phyloP scores from a whole-genome alignment of 768 basidiomycete genomes.

The Russula lepida region DNA sequence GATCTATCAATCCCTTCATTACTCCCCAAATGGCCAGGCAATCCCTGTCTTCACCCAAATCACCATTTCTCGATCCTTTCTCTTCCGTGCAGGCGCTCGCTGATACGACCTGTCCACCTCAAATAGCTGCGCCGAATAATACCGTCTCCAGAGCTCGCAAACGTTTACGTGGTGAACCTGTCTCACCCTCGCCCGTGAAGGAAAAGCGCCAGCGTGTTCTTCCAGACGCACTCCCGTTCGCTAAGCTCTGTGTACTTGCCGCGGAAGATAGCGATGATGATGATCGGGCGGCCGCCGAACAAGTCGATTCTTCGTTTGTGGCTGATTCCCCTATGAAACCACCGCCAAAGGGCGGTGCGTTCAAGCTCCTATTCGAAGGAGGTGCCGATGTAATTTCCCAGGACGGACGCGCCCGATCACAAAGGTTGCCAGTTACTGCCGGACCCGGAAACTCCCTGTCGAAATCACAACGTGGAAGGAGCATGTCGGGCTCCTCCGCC shows the following conservation, averaged over 20 bases:
- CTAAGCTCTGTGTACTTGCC: conserved; percentile 26
- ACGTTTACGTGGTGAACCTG: conserved; percentile 72
- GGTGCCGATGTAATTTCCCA: conserved; percentile 25
- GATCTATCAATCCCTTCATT: conserved; percentile 39
- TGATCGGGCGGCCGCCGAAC: conserved; percentile 28
- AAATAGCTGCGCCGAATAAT: conserved; percentile 20
- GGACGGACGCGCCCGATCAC: conserved; percentile 17
- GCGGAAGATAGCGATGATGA: conserved; percentile 28
- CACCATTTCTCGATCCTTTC: conserved; percentile 36
- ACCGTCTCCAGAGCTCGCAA: conserved; percentile 67
- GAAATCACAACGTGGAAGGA: conserved; percentile 20
- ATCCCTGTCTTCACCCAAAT: conserved; percentile 22
- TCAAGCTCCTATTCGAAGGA: conserved; percentile 61
- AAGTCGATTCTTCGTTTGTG: conserved; percentile 43
- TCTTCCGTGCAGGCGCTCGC: conserved; percentile 27
- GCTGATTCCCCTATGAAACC: conserved; percentile 66
- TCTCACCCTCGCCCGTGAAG: conserved; percentile 76
- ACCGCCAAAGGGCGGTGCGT: conserved; percentile 47
- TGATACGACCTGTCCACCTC: conserved; percentile 15
- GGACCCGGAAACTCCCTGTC: conserved; percentile 7
- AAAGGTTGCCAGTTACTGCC: conserved; percentile 1
- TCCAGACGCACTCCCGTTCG: conserved; percentile 36
- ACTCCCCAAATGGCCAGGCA: conserved; percentile 25
- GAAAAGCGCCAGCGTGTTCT: conserved; percentile 57
- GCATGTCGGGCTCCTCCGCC: conserved; percentile 18